Base-by-base conservation (phyloP, 331 rosid species). In the Quercus tomentella region DNA sequence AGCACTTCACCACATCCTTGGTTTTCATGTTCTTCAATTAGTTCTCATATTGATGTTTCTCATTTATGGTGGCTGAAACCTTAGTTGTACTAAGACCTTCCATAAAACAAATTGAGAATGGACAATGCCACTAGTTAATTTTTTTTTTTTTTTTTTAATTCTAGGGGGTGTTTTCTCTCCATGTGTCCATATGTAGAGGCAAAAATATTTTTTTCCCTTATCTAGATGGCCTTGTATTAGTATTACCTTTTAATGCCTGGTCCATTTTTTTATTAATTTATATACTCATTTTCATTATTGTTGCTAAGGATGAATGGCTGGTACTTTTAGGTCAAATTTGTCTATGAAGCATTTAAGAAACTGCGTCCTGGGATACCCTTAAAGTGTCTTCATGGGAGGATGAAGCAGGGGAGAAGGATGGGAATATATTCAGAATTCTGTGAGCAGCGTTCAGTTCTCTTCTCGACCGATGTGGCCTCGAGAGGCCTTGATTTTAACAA, bases 401-500 rank as follows among this genome's bases (percentile, higher is more conserved):
- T 93, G 99, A 89, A 90, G 77, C 97, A 89, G 85, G 95, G 87
- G 67, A 89, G 84, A 75, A 88, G 99, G 83, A 88, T 93, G 93
- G 97, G 89, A 30, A 88, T 92, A 61, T 91, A 89, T 73, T 78
- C 93, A 2, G 89, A 88, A 70, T 95, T 93, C 76, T 89, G 94
- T 89, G 97, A 93, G 84, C 76, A 82, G 77, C 92, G 86, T 21
- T 90, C 96, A 4, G 92, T 93, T 72, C 99, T 95, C 80, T 90
- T 95, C 82, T 87, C 93, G 17, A 95, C 99, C 15, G 99, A 95
- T 82, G 93, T 95, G 77, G 94, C 97, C 14, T 87, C 98, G 28
- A 93, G 99, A 81, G 99, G 98, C 73, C 99, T 95, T 87, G 99
- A 95, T 89, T 95, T 95, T 87, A 87, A 95, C 56, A 87, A 86